Percentiles rank a stretch among this genome's conserved stretches.
Evolutionary conservation across 2,329 filamentous ascomycete genomes (phyloP).

Genomic region (Sarocladiaceae sp.): DNA sequence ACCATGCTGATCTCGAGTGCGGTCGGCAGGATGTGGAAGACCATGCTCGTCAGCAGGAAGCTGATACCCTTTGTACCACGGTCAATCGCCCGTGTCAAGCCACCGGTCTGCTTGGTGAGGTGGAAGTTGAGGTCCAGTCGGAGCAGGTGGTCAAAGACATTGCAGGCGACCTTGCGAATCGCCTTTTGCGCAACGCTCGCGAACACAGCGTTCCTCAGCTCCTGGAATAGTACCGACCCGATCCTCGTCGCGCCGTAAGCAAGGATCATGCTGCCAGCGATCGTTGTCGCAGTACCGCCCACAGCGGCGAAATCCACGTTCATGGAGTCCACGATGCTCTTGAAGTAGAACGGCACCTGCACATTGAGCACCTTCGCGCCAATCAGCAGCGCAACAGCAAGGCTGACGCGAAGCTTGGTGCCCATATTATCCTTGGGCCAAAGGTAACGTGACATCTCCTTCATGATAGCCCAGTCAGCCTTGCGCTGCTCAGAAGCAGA

Average conservation of each 20-base stretch:
- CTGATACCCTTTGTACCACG: slow-evolving; percentile 97
- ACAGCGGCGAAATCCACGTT: slow-evolving; percentile 86
- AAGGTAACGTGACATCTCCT: slow-evolving; percentile 92
- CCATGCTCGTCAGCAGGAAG: slow-evolving; percentile 95
- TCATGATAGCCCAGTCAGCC: slow-evolving; percentile 98
- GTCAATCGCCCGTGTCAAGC: slow-evolving; percentile 89
- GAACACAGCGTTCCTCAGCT: slow-evolving; percentile 93
- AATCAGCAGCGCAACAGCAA: slow-evolving; percentile 79
- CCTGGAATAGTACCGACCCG: slow-evolving; percentile 84
- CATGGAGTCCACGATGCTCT: slow-evolving; percentile 95
- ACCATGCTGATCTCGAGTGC: slow-evolving; percentile 92
- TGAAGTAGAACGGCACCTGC: slow-evolving; percentile 98
- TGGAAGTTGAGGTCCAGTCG: slow-evolving; percentile 91
- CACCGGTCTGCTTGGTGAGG: slow-evolving; percentile 88
- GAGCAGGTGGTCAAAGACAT: slow-evolving; percentile 88
- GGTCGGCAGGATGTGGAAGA: slow-evolving; percentile 94
- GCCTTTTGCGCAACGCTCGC: slow-evolving; percentile 96
- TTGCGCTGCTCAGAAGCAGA: slow-evolving; percentile 85
- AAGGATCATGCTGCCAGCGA: slow-evolving; percentile 89
- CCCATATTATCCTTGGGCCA: slow-evolving; percentile 79
- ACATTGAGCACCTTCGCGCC: slow-evolving; percentile 95
- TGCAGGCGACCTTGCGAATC: slow-evolving; percentile 83
- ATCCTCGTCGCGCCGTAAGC: slow-evolving; percentile 89
- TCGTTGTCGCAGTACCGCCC: slow-evolving; percentile 83
- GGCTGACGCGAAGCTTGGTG: slow-evolving; percentile 77